phyloP scores from a whole-genome alignment of 2,329 filamentous ascomycete species.

The Diaporthe vexans region DNA sequence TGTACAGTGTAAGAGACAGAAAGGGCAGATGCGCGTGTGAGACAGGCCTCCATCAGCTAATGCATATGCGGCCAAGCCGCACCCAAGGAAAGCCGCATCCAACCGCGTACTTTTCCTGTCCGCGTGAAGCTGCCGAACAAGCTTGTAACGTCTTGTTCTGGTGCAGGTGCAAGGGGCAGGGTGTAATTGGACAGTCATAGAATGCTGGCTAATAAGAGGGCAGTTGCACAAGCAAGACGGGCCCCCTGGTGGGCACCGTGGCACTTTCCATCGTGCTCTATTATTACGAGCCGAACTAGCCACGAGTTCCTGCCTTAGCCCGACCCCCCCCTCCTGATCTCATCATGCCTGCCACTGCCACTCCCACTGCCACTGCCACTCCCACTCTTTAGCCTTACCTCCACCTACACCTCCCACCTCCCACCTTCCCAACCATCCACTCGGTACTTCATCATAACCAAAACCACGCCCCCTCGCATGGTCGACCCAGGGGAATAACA shows the following conservation, averaged over 20 bases:
- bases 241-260: background rate
- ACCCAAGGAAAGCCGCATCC: conserved; percentile 12
- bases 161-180: background rate
- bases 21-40: background rate
- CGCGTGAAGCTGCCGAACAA: background rate
- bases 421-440: background rate
- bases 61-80: conserved; percentile 25
- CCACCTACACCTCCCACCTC: background rate
- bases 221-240: conserved; percentile 1
- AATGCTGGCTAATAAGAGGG: conserved; percentile 1
- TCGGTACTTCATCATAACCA: conserved; percentile 23
- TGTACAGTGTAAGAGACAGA: background rate
- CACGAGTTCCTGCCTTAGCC: conserved; percentile 32
- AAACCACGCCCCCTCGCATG: conserved; percentile 17
- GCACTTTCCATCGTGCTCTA: background rate
- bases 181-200: conserved; percentile 13
- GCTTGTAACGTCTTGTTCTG: background rate
- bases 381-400: background rate
- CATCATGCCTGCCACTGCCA: background rate
- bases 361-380: background rate
- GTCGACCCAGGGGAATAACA: conserved; percentile 15
- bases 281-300: conserved; percentile 10
- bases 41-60: background rate
- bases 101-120: background rate
- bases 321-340: conserved; percentile 16